These are phyloP conservation scores for Arthrobotrys pseudoclavata DNA, from an alignment of 2,329 filamentous ascomycete species.

Conservation along the genomic window DNA sequence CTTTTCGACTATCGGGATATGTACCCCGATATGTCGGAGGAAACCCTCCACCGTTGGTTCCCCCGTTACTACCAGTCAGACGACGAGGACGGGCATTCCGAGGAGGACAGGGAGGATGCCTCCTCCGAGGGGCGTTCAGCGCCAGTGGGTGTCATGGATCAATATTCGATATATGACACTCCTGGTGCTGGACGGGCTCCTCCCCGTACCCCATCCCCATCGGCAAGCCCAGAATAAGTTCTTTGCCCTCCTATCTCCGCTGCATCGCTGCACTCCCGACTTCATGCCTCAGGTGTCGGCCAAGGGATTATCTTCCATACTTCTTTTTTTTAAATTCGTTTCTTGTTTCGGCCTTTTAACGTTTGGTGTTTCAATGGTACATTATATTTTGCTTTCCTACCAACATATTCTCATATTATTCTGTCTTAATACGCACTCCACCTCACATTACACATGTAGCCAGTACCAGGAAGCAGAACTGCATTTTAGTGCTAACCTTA, in stretches of 20 bases:
- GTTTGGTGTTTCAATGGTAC: conserved; percentile 47
- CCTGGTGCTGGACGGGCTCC: conserved; percentile 16
- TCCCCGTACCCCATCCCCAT: conserved; percentile 11
- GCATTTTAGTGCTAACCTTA: background rate
- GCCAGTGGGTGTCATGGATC: background rate
- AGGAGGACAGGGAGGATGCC: conserved; percentile 4
- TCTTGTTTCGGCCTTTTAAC: conserved; percentile 24
- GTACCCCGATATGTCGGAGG: conserved; percentile 38
- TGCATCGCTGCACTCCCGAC: background rate
- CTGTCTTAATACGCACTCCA: conserved; percentile 7
- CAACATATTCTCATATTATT: background rate
- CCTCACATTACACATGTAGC: conserved; percentile 12
- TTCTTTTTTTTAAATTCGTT: conserved; percentile 10
- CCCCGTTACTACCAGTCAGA: conserved; percentile 19
- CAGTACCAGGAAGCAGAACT: conserved; percentile 4
- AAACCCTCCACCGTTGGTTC: conserved; percentile 34
- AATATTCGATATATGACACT: conserved; percentile 21
- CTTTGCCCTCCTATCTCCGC: background rate
- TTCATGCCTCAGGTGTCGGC: background rate
- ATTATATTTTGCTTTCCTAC: conserved; percentile 24
- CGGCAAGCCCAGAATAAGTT: background rate
- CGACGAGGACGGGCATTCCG: background rate
- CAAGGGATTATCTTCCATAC: background rate
- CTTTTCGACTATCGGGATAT: conserved; percentile 40
- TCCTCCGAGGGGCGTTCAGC: background rate